A percentile compares a stretch with the other conserved stretches of the same genome.
These are phyloP conservation scores for Mycena albidolilacea DNA, from an alignment of 768 basidiomycete genomes.

Conservation along the genomic window DNA sequence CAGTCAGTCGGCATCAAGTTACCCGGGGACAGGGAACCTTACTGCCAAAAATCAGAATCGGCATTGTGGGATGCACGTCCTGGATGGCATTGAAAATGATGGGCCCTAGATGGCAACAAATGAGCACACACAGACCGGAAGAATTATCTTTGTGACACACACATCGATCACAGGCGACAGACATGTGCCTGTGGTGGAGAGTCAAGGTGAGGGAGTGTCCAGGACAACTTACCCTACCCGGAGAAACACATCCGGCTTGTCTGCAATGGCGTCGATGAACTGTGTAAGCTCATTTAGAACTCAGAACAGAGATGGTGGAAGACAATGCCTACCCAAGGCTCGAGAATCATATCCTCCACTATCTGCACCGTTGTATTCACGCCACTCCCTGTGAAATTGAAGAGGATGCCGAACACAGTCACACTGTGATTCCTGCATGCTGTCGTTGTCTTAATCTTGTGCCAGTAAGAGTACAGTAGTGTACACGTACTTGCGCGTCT, in stretches of 20 bases:
- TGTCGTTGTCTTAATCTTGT: neutral
- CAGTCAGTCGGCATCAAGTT: neutral
- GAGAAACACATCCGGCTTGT: conserved; percentile 88
- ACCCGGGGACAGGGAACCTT: neutral
- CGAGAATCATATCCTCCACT: conserved; percentile 82
- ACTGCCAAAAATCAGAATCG: conserved; percentile 84
- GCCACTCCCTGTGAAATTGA: conserved; percentile 79
- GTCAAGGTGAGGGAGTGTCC: neutral
- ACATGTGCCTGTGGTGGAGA: conserved; percentile 73
- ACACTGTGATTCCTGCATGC: conserved; percentile 72
- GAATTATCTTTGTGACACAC: conserved; percentile 45
- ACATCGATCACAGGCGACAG: conserved; percentile 79
- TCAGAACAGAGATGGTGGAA: neutral
- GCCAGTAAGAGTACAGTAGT: neutral
- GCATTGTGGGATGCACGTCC: conserved; percentile 76
- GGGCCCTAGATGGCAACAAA: conserved; percentile 66
- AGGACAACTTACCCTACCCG: conserved; percentile 61
- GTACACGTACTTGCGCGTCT: conserved; percentile 73
- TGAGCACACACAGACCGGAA: neutral
- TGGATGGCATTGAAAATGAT: conserved; percentile 82
- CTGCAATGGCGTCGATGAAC: conserved; percentile 86
- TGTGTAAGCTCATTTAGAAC: conserved; percentile 43
- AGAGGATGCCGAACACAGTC: conserved; percentile 88
- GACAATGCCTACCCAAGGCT: conserved; percentile 73
- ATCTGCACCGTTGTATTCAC: conserved; percentile 82